Conservation (phyloP, 2,329 filamentous ascomycete species). For the Epichloe typhina region DNA sequence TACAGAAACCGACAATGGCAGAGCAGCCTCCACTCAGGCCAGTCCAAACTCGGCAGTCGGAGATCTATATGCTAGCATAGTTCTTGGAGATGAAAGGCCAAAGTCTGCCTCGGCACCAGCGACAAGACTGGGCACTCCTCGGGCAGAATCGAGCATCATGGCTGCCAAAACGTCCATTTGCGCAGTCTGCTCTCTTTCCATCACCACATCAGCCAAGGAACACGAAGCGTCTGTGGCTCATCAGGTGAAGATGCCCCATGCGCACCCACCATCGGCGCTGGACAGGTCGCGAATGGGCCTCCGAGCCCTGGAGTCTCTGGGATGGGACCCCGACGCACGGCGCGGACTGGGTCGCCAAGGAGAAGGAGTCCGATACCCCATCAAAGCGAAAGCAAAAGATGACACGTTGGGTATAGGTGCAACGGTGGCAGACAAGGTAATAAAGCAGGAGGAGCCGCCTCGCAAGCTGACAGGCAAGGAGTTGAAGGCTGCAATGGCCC, state of each 20-base stretch:
- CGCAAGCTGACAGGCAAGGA: conserved; percentile 48
- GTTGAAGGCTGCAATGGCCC: conserved; percentile 27
- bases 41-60: conserved; percentile 24
- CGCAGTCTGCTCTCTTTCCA: conserved; percentile 22
- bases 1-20: conserved; percentile 23
- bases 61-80: conserved; percentile 54
- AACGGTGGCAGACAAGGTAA: conserved; percentile 12
- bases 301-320: conserved; percentile 49
- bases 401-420: conserved; percentile 64
- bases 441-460: conserved; percentile 33
- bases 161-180: conserved; percentile 14
- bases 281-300: conserved; percentile 60
- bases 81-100: conserved; percentile 33
- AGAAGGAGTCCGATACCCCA: conserved; percentile 61
- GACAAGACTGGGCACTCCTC: conserved; percentile 7
- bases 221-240: conserved; percentile 57
- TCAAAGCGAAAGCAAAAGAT: conserved; percentile 60
- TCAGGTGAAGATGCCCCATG: conserved; percentile 55
- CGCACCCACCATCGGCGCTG: conserved; percentile 58
- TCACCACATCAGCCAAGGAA: conserved; percentile 17
- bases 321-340: conserved; percentile 64
- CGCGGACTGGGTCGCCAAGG: conserved; percentile 57
- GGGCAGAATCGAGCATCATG: not conserved
- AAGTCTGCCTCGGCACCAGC: conserved; percentile 7
- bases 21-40: conserved; percentile 12